Evolutionary conservation across 2,329 filamentous ascomycete species (phyloP).

Genomic region (Simplicillium sp.): DNA sequence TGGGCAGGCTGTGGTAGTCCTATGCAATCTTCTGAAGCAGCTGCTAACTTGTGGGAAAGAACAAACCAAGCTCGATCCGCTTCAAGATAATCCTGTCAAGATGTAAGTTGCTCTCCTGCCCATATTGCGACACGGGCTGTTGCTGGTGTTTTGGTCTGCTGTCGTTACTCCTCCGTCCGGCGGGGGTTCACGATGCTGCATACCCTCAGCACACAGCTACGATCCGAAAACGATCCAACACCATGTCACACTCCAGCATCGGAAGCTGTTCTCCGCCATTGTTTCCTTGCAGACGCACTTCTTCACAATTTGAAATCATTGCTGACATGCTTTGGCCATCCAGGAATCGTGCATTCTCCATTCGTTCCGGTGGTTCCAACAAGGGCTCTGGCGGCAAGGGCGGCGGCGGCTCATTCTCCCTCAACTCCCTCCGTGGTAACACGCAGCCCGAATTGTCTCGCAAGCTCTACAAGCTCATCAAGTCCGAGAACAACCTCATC

Average conservation of each 20-base stretch:
- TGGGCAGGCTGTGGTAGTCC: too few species aligned
- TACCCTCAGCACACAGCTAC: too few species aligned
- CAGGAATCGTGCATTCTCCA: slow-evolving; percentile 67
- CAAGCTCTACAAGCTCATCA: slow-evolving; percentile 85
- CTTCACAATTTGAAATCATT: slow-evolving; percentile 10
- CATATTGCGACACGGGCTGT: too few species aligned
- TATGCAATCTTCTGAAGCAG: too few species aligned
- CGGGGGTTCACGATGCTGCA: too few species aligned
- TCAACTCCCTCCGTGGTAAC: slow-evolving; percentile 76
- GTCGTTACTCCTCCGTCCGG: too few species aligned
- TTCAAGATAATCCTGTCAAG: too few species aligned
- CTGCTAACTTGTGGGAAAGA: too few species aligned
- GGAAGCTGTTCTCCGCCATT: slow-evolving; percentile 16
- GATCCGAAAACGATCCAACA: too few species aligned
- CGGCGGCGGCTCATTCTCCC: slow-evolving; percentile 57
- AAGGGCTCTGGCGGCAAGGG: slow-evolving; percentile 25
- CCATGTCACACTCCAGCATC: slow-evolving; percentile 19
- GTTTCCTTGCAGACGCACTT: slow-evolving; percentile 8
- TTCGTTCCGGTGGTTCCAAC: slow-evolving; percentile 53
- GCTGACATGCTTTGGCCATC: slow-evolving; percentile 14
- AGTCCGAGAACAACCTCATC: slow-evolving; percentile 86
- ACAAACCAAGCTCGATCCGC: too few species aligned
- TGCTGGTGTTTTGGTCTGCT: too few species aligned
- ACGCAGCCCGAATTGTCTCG: slow-evolving; percentile 83
- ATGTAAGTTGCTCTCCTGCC: too few species aligned